Evolutionary conservation across 1,284 basidiomycete genomes (phyloP), one percentile per base, ranked within the genome.

Genomic region (Tremellales sp.): DNA sequence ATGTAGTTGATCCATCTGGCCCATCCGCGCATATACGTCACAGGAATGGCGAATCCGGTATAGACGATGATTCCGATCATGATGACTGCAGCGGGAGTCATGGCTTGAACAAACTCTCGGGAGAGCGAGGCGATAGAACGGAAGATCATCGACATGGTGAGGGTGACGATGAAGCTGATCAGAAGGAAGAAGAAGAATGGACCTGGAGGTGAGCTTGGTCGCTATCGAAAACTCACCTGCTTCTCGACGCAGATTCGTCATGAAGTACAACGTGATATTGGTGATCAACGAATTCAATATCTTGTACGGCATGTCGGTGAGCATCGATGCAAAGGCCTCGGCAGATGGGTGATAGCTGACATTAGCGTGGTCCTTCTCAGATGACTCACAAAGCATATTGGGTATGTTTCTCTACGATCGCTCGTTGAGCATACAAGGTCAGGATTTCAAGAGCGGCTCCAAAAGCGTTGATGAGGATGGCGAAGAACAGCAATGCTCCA

Each of bases 61-160:
- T 76, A 79, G 44, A 77, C 73, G 52, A 77, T 66, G 19, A 78
- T 57, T 16, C 65, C 73, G 10, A 77, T 57, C 45, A 77, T 75
- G 42, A 76, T 59, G 33, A 75, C 47, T 1, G 74, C 71, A 16
- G 76, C 71, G 0, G 75, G 75, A 1, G 74, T 68, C 48, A 77
- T 62, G 5, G 76, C 76, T 42, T 74, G 66, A 3, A 55, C 53
- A 32, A 65, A 48, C 26, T 57, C 53, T 40, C 75, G 63, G 9
- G 72, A 75, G 12, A 72, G 53, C 8, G 76, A 73, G 8, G 66
- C 71, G 67, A 78, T 73, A 8, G 74, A 70, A 43, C 76, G 71
- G 74, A 78, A 78, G 44, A 77, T 60, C 70, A 73, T 74, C 2
- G 68, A 71, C 76, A 78, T 76, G 39, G 67, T 62, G 35, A 77